phyloP scores from a whole-genome alignment of 1,139 yeast genomes.

The Tardiomyces digboiensis region DNA sequence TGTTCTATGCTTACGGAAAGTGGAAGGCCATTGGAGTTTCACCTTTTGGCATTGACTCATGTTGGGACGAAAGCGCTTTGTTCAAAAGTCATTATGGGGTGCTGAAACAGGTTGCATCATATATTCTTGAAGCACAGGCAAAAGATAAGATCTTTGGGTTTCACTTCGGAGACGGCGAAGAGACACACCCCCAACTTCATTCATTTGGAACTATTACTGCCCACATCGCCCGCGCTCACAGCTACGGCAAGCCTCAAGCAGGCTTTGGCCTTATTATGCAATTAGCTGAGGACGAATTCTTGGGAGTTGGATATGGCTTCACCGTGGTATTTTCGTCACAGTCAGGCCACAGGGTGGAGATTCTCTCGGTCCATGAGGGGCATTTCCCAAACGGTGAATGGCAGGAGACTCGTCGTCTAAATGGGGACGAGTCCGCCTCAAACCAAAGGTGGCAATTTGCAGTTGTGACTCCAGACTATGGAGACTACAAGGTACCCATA shows the following conservation, averaged over 20 bases:
- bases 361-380: slow-evolving; percentile 3
- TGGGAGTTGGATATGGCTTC: slow-evolving; percentile 7
- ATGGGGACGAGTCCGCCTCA: slow-evolving; percentile 6
- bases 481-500: slow-evolving; percentile 1
- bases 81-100: slow-evolving; percentile 5
- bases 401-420: slow-evolving; percentile 4
- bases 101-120: slow-evolving; percentile 4
- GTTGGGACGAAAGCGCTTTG: slow-evolving; percentile 5
- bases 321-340: slow-evolving; percentile 3
- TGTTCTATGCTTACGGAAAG: slow-evolving; percentile 6
- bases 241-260: slow-evolving; percentile 5
- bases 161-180: slow-evolving; percentile 5
- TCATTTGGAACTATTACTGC: slow-evolving; percentile 2
- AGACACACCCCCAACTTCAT: background rate
- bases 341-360: slow-evolving; percentile 3
- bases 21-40: slow-evolving; percentile 8
- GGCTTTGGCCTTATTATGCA: slow-evolving; percentile 7
- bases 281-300: slow-evolving; percentile 3
- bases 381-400: slow-evolving; percentile 3
- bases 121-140: slow-evolving; percentile 5
- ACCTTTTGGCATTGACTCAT: slow-evolving; percentile 7
- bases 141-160: slow-evolving; percentile 6
- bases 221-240: slow-evolving; percentile 4
- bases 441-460: slow-evolving; percentile 4
- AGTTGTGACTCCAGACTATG: slow-evolving; percentile 5